Evolutionary conservation across 225 moss, liverwort and hornwort genomes (phyloP).

Genomic region (Polytrichum formosum): DNA sequence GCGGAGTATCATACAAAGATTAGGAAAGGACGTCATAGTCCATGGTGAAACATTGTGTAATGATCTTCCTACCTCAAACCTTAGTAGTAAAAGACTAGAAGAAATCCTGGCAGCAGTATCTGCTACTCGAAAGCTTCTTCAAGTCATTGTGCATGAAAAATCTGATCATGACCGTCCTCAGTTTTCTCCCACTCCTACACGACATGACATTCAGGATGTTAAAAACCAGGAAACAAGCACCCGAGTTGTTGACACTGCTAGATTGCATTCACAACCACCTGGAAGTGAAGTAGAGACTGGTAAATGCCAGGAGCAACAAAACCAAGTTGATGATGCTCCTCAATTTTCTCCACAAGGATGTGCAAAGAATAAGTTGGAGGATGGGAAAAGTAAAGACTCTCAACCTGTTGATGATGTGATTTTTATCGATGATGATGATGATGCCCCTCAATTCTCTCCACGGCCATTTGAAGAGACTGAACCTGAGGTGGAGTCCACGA

Average conservation of each 20-base stretch:
- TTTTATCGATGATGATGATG: constrained; percentile 18
- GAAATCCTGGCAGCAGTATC: constrained; percentile 18
- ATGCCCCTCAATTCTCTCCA: constrained; percentile 33
- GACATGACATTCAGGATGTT: no score
- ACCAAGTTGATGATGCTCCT: not conserved
- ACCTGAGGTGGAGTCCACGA: not conserved
- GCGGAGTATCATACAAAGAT: constrained; percentile 14
- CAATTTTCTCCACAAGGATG: no score
- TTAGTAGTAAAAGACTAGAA: constrained; percentile 31
- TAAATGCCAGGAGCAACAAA: constrained; percentile 1
- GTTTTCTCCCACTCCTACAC: not conserved
- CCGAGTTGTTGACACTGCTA: not conserved
- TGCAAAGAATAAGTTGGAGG: no score
- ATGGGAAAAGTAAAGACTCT: not conserved
- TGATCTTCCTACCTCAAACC: constrained; percentile 45
- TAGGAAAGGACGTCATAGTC: constrained; percentile 26
- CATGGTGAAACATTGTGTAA: constrained; percentile 45
- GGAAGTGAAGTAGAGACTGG: constrained; percentile 15
- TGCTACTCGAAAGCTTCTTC: constrained; percentile 34
- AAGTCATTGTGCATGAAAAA: constrained; percentile 25
- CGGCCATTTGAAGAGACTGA: constrained; percentile 10
- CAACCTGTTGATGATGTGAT: not conserved
- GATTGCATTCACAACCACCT: constrained; percentile 7
- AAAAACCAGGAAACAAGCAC: no score
- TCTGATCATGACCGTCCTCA: constrained; percentile 6